Conservation (phyloP, 805 yeast species). For the Schwanniomyces occidentalis region DNA sequence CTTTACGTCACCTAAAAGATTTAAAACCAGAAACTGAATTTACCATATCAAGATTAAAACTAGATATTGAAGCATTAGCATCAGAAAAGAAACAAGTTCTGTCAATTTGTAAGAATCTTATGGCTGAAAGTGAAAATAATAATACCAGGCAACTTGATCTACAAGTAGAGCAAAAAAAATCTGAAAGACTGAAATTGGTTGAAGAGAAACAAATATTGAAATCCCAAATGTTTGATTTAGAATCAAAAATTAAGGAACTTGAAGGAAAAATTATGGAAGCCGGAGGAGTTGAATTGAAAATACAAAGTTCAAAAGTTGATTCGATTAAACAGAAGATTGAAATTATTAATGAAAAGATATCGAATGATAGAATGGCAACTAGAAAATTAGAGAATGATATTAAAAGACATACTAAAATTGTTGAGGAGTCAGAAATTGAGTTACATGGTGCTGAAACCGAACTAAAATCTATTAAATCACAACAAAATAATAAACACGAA, state of each 20-base stretch:
- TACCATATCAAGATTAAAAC: slow-evolving; percentile 53
- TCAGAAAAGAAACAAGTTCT: slow-evolving; percentile 53
- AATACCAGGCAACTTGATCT: slow-evolving; percentile 25
- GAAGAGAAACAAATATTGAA: slow-evolving; percentile 36
- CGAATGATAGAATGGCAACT: slow-evolving; percentile 54
- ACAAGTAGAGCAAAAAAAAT: slow-evolving; percentile 38
- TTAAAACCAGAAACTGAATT: slow-evolving; percentile 69
- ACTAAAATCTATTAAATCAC: slow-evolving; percentile 17
- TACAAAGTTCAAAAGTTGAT: slow-evolving; percentile 81
- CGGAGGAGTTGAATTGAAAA: slow-evolving; percentile 83
- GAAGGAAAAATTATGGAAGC: slow-evolving; percentile 83
- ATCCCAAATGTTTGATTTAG: slow-evolving; percentile 55
- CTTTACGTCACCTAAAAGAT: slow-evolving; percentile 59
- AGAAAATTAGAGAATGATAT: slow-evolving; percentile 67
- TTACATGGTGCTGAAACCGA: slow-evolving; percentile 26
- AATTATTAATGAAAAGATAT: slow-evolving; percentile 54
- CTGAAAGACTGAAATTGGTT: slow-evolving; percentile 17
- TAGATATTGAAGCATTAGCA: slow-evolving; percentile 65
- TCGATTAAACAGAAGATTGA: slow-evolving; percentile 68
- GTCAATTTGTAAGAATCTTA: slow-evolving; percentile 41
- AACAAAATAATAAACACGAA: slow-evolving; percentile 19
- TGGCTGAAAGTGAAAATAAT: slow-evolving; percentile 35
- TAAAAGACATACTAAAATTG: slow-evolving; percentile 51
- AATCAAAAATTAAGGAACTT: slow-evolving; percentile 54
- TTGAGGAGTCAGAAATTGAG: slow-evolving; percentile 50